These are phyloP conservation scores for Rhazya stricta DNA, from an alignment of 257 asterid species.

Conservation along the genomic window DNA sequence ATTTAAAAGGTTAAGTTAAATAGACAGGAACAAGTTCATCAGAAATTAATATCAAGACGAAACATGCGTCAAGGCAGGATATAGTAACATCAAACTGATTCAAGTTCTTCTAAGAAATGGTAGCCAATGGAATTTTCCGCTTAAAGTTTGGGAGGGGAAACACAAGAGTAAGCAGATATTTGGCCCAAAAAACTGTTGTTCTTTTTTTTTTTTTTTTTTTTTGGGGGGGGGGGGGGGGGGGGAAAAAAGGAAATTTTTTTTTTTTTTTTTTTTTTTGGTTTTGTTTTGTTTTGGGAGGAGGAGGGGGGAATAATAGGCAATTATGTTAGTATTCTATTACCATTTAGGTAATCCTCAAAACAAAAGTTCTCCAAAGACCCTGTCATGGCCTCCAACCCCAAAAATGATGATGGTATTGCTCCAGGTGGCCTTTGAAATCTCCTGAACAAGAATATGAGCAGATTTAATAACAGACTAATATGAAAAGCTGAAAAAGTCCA, in stretches of 20 bases:
- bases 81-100: neutral
- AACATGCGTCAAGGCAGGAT: neutral
- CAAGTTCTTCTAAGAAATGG: neutral
- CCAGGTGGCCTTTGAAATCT: constrained; percentile 93
- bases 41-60: neutral
- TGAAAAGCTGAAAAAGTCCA: constrained; percentile 5
- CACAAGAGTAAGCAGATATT: neutral
- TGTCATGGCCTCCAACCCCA: constrained; percentile 77
- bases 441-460: constrained; percentile 11
- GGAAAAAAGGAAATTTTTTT: no score
- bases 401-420: constrained; percentile 72
- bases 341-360: constrained; percentile 76
- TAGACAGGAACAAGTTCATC: neutral
- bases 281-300: no score
- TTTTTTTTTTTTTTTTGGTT: no score
- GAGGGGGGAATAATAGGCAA: neutral
- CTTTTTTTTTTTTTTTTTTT: no score
- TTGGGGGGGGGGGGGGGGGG: no score
- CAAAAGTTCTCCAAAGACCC: constrained; percentile 74
- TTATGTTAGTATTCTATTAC: constrained; percentile 28
- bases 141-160: neutral
- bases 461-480: neutral
- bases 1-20: neutral
- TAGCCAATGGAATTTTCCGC: neutral
- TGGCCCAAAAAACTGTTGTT: neutral